These are phyloP conservation scores for Microsporum audouinii DNA, from an alignment of 2,329 filamentous ascomycete genomes.

Conservation along the genomic window DNA sequence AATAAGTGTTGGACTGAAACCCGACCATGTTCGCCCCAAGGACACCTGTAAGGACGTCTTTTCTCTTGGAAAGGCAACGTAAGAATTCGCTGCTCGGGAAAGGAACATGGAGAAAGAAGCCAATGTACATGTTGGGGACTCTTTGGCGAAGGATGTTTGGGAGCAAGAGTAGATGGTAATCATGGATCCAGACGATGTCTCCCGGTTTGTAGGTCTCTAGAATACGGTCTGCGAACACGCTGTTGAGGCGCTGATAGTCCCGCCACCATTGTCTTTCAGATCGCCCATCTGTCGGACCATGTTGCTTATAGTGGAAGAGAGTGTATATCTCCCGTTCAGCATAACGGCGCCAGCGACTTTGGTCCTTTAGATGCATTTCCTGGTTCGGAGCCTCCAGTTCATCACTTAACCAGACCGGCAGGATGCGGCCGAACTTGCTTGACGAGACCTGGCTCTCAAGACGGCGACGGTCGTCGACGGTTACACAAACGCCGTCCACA, in stretches of 20 bases:
- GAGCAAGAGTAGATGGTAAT: slow-evolving; percentile 84
- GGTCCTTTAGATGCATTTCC: slow-evolving; percentile 61
- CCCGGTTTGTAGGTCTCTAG: slow-evolving; percentile 82
- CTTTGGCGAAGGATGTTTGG: slow-evolving; percentile 80
- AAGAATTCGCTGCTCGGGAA: slow-evolving; percentile 96
- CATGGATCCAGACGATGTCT: slow-evolving; percentile 84
- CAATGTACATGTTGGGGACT: slow-evolving; percentile 79
- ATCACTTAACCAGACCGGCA: slow-evolving; percentile 83
- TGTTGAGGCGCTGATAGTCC: slow-evolving; percentile 88
- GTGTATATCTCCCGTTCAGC: slow-evolving; percentile 87
- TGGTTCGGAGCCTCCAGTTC: slow-evolving; percentile 60
- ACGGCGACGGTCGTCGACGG: slow-evolving; percentile 55
- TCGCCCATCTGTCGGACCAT: slow-evolving; percentile 76
- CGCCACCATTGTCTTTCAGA: slow-evolving; percentile 75
- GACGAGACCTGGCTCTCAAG: slow-evolving; percentile 64
- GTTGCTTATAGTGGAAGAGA: slow-evolving; percentile 90
- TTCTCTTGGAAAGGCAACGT: slow-evolving; percentile 73
- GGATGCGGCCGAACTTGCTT: slow-evolving; percentile 63
- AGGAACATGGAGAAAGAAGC: slow-evolving; percentile 86
- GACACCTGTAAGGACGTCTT: slow-evolving; percentile 81
- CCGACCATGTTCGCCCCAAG: slow-evolving; percentile 86
- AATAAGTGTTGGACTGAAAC: slow-evolving; percentile 93
- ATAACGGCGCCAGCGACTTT: slow-evolving; percentile 77
- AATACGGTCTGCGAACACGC: slow-evolving; percentile 81
- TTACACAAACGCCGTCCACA: slow-evolving; percentile 60